Evolutionary conservation across 1,284 basidiomycete genomes (phyloP), one percentile per base, ranked within the genome.

Genomic region (Serendipita sp.): DNA sequence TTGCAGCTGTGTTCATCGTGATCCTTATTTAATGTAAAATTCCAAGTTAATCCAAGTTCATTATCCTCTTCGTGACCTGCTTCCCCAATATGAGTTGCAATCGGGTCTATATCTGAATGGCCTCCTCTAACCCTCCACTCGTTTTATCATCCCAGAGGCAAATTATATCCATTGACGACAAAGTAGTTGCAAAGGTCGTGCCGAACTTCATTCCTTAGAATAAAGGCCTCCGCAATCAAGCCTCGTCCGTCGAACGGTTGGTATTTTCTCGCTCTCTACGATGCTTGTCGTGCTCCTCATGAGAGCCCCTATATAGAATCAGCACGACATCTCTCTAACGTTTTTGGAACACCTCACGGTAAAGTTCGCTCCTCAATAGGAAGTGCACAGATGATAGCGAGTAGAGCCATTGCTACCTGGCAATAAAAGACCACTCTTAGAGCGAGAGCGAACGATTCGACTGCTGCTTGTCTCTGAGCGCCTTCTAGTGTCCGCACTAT

Each of bases 381-480:
- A 65, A 89, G 67, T 69, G 82, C 84, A 75, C 78, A 73, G 76
- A 79, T 72, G 70, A 90, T 79, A 44, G 79, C 79, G 61, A 87
- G 69, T 69, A 88, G 69, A 67, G 83, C 84, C 67, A 83, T 73
- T 32, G 78, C 85, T 65, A 79, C 77, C 70, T 84, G 86, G 69
- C 84, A 85, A 65, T 92, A 81, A 76, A 97, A 99, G 62, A 95
- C 92, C 67, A 84, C 82, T 68, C 83, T 83, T 67, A 98, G 76
- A 53, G 91, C 89, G 69, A 83, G 81, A 38, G 84, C 83, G 74
- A 97, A 99, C 0, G 91, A 89, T 66, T 82, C 79, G 55, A 90
- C 79, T 0, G 93, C 95, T 35, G 84, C 84, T 67, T 79, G 73
- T 68, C 78, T 81, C 61, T 85, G 70, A 38, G 74, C 69, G 49